Evolutionary conservation across 495 filamentous ascomycete genomes (phyloP), one percentile per base, ranked within the genome.

Genomic region (Penicillium verhagenii): DNA sequence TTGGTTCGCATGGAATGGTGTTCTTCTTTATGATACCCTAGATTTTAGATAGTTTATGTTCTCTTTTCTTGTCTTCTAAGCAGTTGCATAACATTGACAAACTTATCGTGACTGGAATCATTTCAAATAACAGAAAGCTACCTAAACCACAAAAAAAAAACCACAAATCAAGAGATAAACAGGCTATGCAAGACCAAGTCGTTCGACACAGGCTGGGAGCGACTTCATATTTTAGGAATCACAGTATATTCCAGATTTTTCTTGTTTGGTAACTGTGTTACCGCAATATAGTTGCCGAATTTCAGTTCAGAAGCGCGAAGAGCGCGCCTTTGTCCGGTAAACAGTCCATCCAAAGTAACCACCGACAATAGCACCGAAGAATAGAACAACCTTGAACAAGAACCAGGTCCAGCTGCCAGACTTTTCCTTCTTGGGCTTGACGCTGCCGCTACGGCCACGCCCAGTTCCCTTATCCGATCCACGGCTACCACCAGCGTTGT

Each of bases 331-430:
- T 24, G 82, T 79, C 72, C 92, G 82, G 67, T 88, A 98, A 43
- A 86, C 79, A 8, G 90, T 95, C 61, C 77, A 97, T 9, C 92
- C 93, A 21, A 89, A 85, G 73, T 97, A 98, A 3, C 60, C 87
- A 52, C 87, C 91, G 6, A 74, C 85, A 51, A 86, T 53, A 25
- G 81, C 86, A n/a, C 81, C 66, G 53, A 86, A 70, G 71, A 97
- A 88, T 49, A 96, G 52, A 21, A 96, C 58, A 43, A 86, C 73
- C 83, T 96, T 96, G 66, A 94, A 77, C 47, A 97, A 81, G 78
- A 95, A 96, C 93, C 95, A 95, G 29, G 75, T 77, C 93, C 93
- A 97, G 75, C 91, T 84, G 6, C 91, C 83, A 20, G 78, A 73
- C 56, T 74, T 68, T 58, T 74, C 65, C 53, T 71, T 48, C 42